These are phyloP conservation scores for Skeletonema tropicum DNA, from an alignment of 108 stramenopile genomes.

Conservation along the genomic window DNA sequence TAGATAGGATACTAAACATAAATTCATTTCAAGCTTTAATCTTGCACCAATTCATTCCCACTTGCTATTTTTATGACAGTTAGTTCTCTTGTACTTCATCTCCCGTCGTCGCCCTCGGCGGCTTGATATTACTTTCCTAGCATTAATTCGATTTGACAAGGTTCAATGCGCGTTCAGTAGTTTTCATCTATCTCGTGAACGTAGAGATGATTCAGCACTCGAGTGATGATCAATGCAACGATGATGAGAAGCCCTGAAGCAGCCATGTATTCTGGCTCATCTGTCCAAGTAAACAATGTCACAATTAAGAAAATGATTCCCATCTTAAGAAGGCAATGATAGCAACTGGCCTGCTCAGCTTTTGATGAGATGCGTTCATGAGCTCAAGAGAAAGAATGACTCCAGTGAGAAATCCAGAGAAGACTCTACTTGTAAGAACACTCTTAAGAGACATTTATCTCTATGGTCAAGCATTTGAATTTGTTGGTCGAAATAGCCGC, in stretches of 20 bases:
- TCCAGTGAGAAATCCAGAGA: not conserved
- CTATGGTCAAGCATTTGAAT: no score
- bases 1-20: no score
- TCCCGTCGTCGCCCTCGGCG: no score
- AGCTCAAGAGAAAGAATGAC: constrained; percentile 23
- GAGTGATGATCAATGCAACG: not conserved
- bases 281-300: constrained; percentile 3
- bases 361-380: constrained; percentile 8
- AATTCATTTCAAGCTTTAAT: no score
- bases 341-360: not conserved
- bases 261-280: not conserved
- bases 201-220: constrained; percentile 1
- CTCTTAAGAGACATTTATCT: not conserved
- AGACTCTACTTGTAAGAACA: not conserved
- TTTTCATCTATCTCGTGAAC: not conserved
- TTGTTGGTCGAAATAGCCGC: no score
- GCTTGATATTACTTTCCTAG: not conserved
- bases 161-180: not conserved
- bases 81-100: no score
- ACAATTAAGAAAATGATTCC: not conserved
- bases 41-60: no score
- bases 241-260: not conserved
- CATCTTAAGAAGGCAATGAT: not conserved
- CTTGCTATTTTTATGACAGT: no score
- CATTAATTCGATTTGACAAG: not conserved